Percentiles rank a stretch among this genome's conserved stretches.
phyloP scores from a whole-genome alignment of 352 stramenopile genomes.

The Phytophthora constricta region DNA sequence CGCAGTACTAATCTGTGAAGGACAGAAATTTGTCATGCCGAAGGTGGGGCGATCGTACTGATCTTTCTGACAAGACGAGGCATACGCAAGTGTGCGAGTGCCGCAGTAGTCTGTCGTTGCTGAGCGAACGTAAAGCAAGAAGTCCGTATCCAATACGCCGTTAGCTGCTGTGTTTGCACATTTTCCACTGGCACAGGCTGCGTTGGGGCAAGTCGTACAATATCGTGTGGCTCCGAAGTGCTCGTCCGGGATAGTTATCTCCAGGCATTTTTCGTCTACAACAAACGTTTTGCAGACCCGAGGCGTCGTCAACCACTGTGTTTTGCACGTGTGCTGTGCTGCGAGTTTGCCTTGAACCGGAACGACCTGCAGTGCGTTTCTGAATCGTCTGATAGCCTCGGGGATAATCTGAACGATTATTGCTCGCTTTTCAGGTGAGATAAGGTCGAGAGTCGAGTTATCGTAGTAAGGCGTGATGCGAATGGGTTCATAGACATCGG shows the following conservation, averaged over 20 bases:
- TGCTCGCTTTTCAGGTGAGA: conserved; percentile 48
- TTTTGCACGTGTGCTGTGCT: conserved; percentile 64
- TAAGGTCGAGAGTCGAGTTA: conserved; percentile 46
- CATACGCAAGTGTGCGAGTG: conserved; percentile 69
- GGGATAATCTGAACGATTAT: conserved; percentile 68
- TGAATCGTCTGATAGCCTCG: conserved; percentile 70
- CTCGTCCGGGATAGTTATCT: conserved; percentile 70
- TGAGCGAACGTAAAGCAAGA: conserved; percentile 76
- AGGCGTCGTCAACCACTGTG: conserved; percentile 63
- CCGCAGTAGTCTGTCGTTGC: conserved; percentile 58
- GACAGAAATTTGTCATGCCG: conserved; percentile 88
- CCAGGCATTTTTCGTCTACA: conserved; percentile 61
- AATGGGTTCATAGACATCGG: conserved; percentile 55
- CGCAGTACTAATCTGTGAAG: conserved; percentile 63
- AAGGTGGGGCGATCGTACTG: conserved; percentile 86
- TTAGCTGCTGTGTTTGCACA: conserved; percentile 44
- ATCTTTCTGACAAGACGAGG: conserved; percentile 83
- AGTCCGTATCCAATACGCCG: conserved; percentile 63
- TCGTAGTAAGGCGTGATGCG: conserved; percentile 82
- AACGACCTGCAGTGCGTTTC: conserved; percentile 58
- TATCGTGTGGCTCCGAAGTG: conserved; percentile 63
- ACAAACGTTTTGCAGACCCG: conserved; percentile 63
- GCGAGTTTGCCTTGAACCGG: conserved; percentile 69
- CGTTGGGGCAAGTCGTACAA: conserved; percentile 53
- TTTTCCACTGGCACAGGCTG: conserved; percentile 46